Base-by-base conservation (phyloP, 768 basidiomycete species). In the Tricholoma sp. region DNA sequence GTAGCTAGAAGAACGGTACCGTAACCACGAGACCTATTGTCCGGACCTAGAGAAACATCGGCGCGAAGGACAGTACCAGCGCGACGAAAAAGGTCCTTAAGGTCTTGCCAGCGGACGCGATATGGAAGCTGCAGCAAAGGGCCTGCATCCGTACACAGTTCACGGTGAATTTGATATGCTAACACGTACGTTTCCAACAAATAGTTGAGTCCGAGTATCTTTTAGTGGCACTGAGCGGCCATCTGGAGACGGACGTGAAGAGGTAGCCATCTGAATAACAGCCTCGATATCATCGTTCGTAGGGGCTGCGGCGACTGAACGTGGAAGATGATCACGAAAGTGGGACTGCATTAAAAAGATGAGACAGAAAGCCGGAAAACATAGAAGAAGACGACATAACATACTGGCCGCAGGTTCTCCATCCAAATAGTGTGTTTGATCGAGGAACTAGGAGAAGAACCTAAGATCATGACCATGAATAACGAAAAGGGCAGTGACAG, bases 1-100 rank as follows among this genome's bases (percentile, higher is more conserved):
- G 87, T 89, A 1, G 93, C 94, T 48, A 98, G 84, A 15, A 98
- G 81, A 17, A 99, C 96, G 10, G 94, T 97, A 28, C 97, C 97
- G 66, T 95, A 88, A 1, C 96, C 96, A 54, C 95, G 81, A 47
- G 90, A 93, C 62, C 96, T 81, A 70, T 97, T 97, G 70, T 94
- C 92, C 2, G 91, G 89, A 4, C 91, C 84, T 32, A 91, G 77
- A 54, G 89, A 80, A 60, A 91, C 83, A 67, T 88, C 83, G 39
- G 94, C 87, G 50, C 89, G 79, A 36, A 92, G 74, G 60, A 95
- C 86, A 29, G 91, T 97, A 41, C 97, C 97, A 6, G 96, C 91
- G 61, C 91, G 88, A 36, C 96, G 85, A 71, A 98, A 97, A 54
- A 98, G 83, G 69, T 98, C 95, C 65, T 53, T 53, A 39, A 53